Evolutionary conservation across 176 grass and related monocot species (phyloP).

Genomic region (Stipa capillata): DNA sequence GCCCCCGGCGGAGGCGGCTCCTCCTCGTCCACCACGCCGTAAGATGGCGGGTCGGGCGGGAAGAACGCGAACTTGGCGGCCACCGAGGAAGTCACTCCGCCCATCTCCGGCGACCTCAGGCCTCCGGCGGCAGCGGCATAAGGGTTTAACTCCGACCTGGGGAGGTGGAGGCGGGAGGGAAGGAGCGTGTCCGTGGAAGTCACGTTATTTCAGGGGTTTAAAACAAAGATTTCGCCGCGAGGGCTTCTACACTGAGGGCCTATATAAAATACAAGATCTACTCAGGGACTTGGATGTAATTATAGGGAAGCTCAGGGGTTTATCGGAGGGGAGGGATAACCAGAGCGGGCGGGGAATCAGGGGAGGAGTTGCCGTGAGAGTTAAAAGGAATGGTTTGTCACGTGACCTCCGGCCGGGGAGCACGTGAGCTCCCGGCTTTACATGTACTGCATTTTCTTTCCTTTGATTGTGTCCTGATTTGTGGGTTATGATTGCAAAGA

Average conservation of each 20-base stretch:
- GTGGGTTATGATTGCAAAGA: not conserved
- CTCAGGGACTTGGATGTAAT: not conserved
- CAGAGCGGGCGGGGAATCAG: conserved; percentile 13
- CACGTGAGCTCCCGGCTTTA: no score
- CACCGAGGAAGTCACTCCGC: conserved; percentile 71
- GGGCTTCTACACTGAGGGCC: not conserved
- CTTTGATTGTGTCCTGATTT: conserved; percentile 2
- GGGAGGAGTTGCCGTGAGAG: conserved; percentile 16
- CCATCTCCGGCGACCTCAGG: conserved; percentile 46
- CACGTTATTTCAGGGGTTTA: not conserved
- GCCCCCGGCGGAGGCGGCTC: not conserved
- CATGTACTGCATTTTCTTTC: not conserved
- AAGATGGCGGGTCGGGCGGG: conserved; percentile 66
- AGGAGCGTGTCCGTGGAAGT: not conserved
- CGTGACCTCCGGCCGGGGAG: no score
- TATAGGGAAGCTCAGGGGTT: not conserved
- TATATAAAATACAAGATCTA: not conserved
- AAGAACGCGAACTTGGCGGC: conserved; percentile 83
- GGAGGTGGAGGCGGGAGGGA: not conserved
- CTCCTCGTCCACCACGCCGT: conserved; percentile 47
- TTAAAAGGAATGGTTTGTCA: not conserved
- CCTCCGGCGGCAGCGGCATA: conserved; percentile 4
- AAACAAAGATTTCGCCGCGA: not conserved
- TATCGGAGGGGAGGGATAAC: conserved; percentile 3
- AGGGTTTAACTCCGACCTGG: conserved; percentile 6